Conservation (phyloP, 352 stramenopile species). For the Pythium diclinum region DNA sequence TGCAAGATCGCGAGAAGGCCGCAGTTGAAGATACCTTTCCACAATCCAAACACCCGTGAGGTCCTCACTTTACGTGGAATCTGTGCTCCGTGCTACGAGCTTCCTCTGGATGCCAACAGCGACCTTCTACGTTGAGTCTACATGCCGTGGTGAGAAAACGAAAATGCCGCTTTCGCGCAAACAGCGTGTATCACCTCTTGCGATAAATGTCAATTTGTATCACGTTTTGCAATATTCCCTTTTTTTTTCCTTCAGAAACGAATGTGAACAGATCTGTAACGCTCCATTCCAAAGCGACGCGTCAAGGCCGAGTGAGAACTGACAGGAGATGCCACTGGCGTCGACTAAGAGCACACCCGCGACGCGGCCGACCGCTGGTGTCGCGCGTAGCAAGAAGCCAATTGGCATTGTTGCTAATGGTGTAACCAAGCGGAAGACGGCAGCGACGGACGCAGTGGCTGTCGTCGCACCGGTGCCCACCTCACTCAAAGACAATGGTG, state of each 20-base stretch:
- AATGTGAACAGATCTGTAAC: background rate
- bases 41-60: too few relatives aligned
- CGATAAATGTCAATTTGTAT: too few relatives aligned
- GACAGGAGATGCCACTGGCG: background rate
- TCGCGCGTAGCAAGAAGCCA: background rate
- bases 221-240: background rate
- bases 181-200: too few relatives aligned
- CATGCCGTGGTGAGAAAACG: too few relatives aligned
- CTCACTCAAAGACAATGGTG: background rate
- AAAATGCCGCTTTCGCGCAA: too few relatives aligned
- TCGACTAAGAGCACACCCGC: background rate
- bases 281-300: background rate
- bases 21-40: too few relatives aligned
- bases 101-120: too few relatives aligned
- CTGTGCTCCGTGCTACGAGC: too few relatives aligned
- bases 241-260: slow-evolving; percentile 1
- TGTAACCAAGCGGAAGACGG: background rate
- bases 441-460: background rate
- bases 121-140: too few relatives aligned
- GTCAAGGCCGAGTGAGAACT: background rate
- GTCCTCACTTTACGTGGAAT: too few relatives aligned
- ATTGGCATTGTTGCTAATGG: background rate
- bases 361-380: background rate
- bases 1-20: too few relatives aligned
- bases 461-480: background rate